These are phyloP conservation scores for Citrus medica DNA, from an alignment of 345 rosid species.

Conservation along the genomic window DNA sequence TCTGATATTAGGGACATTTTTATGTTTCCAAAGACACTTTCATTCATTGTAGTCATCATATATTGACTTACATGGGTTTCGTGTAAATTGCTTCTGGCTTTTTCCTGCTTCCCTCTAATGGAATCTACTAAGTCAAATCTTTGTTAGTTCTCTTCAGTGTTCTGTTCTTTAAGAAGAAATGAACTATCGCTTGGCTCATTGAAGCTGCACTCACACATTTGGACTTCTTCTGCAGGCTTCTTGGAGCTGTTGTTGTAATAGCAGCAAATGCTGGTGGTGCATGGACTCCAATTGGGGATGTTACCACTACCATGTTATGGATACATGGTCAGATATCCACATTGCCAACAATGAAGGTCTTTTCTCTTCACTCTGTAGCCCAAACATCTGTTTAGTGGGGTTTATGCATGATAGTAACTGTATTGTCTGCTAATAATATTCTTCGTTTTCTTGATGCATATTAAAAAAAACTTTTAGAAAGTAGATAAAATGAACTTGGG, in stretches of 20 bases:
- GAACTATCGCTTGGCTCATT: neutral
- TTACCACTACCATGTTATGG: slow-evolving; percentile 98
- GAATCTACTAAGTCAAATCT: neutral
- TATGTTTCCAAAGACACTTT: neutral
- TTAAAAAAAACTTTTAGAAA: neutral
- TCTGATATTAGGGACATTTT: neutral
- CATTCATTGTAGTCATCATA: neutral
- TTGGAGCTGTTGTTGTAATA: slow-evolving; percentile 92
- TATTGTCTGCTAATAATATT: neutral
- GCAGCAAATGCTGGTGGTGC: slow-evolving; percentile 99
- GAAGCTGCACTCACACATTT: neutral
- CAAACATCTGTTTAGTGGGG: neutral
- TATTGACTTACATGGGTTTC: neutral
- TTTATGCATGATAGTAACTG: neutral
- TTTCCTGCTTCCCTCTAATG: neutral
- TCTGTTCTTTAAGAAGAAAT: neutral
- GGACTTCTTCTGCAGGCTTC: slow-evolving; percentile 51
- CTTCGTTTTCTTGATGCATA: neutral
- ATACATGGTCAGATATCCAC: slow-evolving; percentile 95
- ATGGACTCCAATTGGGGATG: slow-evolving; percentile 99
- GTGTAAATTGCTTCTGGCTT: neutral
- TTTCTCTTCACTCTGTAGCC: neutral
- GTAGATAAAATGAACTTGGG: neutral
- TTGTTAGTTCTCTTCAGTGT: neutral
- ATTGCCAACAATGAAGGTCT: slow-evolving; percentile 82